A percentile compares a stretch with the other conserved stretches of the same genome.
phyloP scores from a whole-genome alignment of 2,329 filamentous ascomycete species.

The Cephalotrichum gorgonifer region DNA sequence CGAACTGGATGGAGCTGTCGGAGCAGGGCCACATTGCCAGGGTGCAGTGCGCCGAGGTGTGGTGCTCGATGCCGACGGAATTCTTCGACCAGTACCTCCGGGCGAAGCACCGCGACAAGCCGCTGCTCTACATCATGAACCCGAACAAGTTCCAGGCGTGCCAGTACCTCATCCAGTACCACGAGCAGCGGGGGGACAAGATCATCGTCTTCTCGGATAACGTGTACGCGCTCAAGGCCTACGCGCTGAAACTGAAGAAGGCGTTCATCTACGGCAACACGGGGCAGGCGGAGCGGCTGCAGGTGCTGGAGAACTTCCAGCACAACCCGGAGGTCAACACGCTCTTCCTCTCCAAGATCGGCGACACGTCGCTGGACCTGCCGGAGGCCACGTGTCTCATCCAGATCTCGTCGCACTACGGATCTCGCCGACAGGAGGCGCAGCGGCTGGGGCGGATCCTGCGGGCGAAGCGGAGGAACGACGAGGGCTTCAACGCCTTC shows the following conservation, averaged over 20 bases:
- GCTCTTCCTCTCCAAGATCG: constrained; percentile 93
- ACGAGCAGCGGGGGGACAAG: constrained; percentile 89
- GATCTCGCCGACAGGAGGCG: constrained; percentile 91
- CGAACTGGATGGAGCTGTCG: constrained; percentile 98
- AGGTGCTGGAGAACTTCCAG: constrained; percentile 89
- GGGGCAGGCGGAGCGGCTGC: constrained; percentile 71
- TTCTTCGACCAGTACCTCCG: constrained; percentile 93
- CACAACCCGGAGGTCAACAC: constrained; percentile 85
- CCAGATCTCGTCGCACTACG: constrained; percentile 95
- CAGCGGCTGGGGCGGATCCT: constrained; percentile 89
- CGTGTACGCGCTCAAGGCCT: constrained; percentile 80
- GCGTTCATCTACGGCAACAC: constrained; percentile 89
- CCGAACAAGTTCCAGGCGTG: constrained; percentile 94
- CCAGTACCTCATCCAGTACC: constrained; percentile 96
- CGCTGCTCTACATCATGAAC: constrained; percentile 85
- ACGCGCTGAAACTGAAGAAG: constrained; percentile 75
- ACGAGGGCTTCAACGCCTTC: constrained; percentile 97
- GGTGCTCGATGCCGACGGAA: constrained; percentile 98
- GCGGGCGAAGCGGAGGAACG: constrained; percentile 87
- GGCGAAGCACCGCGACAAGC: constrained; percentile 41
- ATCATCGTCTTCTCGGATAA: constrained; percentile 98
- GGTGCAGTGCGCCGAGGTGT: constrained; percentile 96
- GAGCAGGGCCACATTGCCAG: constrained; percentile 94
- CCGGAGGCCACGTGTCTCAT: constrained; percentile 95
- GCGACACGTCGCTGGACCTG: constrained; percentile 93